Evolutionary conservation across 805 yeast species (phyloP).

Genomic region (Metschnikowia santaceciliae): DNA sequence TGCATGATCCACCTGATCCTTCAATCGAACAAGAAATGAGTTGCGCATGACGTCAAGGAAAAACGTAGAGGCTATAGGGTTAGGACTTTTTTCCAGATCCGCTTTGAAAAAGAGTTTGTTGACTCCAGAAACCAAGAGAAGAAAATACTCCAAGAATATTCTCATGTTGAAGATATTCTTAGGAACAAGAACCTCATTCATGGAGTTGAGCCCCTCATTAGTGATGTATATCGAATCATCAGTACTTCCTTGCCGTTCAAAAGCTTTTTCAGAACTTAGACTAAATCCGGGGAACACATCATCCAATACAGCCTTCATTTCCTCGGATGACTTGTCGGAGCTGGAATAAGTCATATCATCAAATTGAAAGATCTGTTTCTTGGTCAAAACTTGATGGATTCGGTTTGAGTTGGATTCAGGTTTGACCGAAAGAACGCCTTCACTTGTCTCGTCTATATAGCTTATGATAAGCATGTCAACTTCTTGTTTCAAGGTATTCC

Average conservation of each 20-base stretch:
- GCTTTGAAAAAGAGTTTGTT: slow-evolving; percentile 25
- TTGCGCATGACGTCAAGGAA: slow-evolving; percentile 61
- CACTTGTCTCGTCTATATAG: slow-evolving; percentile 29
- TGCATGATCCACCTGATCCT: slow-evolving; percentile 48
- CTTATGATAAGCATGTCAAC: slow-evolving; percentile 27
- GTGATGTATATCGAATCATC: slow-evolving; percentile 49
- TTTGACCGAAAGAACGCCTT: not conserved
- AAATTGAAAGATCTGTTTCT: slow-evolving; percentile 28
- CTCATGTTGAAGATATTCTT: slow-evolving; percentile 78
- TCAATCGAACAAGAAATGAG: slow-evolving; percentile 62
- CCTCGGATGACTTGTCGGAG: slow-evolving; percentile 22
- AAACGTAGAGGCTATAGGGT: slow-evolving; percentile 36
- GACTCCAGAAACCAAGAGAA: slow-evolving; percentile 63
- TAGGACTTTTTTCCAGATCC: slow-evolving; percentile 7
- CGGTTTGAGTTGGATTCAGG: slow-evolving; percentile 11
- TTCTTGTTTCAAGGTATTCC: slow-evolving; percentile 34
- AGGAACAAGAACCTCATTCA: slow-evolving; percentile 62
- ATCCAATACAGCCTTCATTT: slow-evolving; percentile 39
- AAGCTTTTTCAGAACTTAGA: slow-evolving; percentile 14
- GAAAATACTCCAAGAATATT: slow-evolving; percentile 66
- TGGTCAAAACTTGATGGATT: slow-evolving; percentile 22
- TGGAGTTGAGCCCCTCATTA: slow-evolving; percentile 50
- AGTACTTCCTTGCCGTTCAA: slow-evolving; percentile 3
- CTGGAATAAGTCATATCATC: slow-evolving; percentile 26
- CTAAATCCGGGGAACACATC: slow-evolving; percentile 70